Conservation (phyloP, 1,284 basidiomycete species). For the Earliella scabrosa region DNA sequence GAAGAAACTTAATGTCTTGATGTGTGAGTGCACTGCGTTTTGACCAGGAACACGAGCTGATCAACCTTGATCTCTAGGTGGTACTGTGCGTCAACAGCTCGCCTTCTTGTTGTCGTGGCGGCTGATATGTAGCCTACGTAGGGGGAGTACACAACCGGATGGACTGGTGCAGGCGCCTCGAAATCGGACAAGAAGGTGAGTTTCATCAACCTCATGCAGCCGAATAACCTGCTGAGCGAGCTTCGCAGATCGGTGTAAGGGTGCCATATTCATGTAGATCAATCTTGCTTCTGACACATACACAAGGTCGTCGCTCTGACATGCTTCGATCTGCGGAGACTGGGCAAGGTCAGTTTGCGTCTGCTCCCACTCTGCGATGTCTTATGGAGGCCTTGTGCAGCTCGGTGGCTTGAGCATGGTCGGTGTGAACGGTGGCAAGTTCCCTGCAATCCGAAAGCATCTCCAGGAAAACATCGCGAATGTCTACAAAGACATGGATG, state of each 20-base stretch:
- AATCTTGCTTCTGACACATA: background rate
- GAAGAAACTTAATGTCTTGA: conserved; percentile 31
- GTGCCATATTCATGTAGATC: background rate
- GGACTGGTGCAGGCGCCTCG: conserved; percentile 88
- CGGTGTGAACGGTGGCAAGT: conserved; percentile 84
- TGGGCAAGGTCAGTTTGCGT: conserved; percentile 70
- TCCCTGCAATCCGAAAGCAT: conserved; percentile 83
- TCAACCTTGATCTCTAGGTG: conserved; percentile 21
- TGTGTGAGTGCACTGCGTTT: conserved; percentile 22
- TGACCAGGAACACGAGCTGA: conserved; percentile 4
- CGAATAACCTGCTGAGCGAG: background rate
- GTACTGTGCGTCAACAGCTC: conserved; percentile 23
- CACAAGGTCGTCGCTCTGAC: conserved; percentile 86
- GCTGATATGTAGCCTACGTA: conserved; percentile 27
- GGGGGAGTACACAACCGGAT: conserved; percentile 95
- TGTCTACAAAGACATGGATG: conserved; percentile 87
- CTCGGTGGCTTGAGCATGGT: conserved; percentile 81
- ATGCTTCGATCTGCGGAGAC: conserved; percentile 86
- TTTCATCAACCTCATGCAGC: background rate
- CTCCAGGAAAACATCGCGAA: conserved; percentile 82
- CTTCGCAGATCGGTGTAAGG: conserved; percentile 67
- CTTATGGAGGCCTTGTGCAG: conserved; percentile 37
- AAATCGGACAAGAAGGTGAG: conserved; percentile 92
- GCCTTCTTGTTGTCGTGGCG: background rate
- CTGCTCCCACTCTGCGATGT: background rate